Percentiles rank a stretch among this genome's conserved stretches.
Evolutionary conservation across 805 yeast genomes (phyloP).

Genomic region (Schizosaccharomyces japonicus): DNA sequence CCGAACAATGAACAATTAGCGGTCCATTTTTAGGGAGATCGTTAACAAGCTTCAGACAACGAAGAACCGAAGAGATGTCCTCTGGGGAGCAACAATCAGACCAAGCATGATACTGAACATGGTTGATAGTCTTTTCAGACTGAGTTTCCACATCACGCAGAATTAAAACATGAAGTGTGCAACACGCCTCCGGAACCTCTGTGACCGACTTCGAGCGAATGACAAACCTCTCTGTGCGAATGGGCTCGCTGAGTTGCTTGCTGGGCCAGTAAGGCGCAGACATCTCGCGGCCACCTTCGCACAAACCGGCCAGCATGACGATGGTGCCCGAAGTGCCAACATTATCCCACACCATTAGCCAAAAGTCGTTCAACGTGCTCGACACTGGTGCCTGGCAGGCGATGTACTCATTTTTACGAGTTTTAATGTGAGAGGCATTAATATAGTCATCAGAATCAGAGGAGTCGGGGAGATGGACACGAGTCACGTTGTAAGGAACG

Average conservation of each 20-base stretch:
- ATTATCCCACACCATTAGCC: slow-evolving; percentile 43
- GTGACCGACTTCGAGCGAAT: background rate
- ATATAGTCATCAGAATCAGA: slow-evolving; percentile 33
- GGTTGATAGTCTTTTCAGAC: slow-evolving; percentile 4
- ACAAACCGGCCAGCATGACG: slow-evolving; percentile 52
- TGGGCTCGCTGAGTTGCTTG: too few relatives aligned
- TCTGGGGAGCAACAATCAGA: slow-evolving; percentile 3
- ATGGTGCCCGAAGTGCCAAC: slow-evolving; percentile 36
- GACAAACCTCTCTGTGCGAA: too few relatives aligned
- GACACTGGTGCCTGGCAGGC: slow-evolving; percentile 86
- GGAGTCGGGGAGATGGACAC: slow-evolving; percentile 32
- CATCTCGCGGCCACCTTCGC: slow-evolving; percentile 61
- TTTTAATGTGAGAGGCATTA: slow-evolving; percentile 51
- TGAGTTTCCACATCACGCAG: background rate
- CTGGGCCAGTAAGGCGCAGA: slow-evolving; percentile 66
- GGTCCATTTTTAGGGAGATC: slow-evolving; percentile 15
- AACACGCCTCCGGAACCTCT: background rate
- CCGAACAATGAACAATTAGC: slow-evolving; percentile 69
- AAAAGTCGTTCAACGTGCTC: slow-evolving; percentile 63
- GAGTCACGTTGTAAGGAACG: slow-evolving; percentile 62
- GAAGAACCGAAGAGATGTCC: background rate
- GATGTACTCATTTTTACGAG: slow-evolving; percentile 29
- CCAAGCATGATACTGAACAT: slow-evolving; percentile 24
- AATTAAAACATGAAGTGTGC: background rate
- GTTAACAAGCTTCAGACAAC: background rate